Evolutionary conservation across 306 rosid species (phyloP).

Genomic region (Cucurbita moschata): DNA sequence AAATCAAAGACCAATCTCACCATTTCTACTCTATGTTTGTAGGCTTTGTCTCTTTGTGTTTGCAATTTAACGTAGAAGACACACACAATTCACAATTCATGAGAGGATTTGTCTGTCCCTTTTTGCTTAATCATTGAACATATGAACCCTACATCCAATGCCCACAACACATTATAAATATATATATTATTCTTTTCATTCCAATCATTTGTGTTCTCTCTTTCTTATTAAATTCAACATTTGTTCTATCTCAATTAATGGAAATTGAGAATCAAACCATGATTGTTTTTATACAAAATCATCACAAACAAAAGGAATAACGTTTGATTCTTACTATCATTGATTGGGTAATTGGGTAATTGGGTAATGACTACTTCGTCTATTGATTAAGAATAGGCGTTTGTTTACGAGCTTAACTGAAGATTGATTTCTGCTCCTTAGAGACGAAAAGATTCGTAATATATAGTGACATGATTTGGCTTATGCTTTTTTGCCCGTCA

Average conservation of each 20-base stretch:
- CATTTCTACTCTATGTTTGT: conserved; percentile 31
- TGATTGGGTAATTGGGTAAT: no score
- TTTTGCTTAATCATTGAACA: background rate
- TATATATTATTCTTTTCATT: background rate
- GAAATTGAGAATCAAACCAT: no score
- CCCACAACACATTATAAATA: background rate
- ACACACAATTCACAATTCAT: background rate
- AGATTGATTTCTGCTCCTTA: no score
- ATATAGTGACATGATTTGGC: no score
- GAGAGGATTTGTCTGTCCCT: background rate
- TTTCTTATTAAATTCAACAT: background rate
- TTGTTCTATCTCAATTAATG: background rate
- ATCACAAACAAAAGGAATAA: no score
- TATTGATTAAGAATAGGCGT: no score
- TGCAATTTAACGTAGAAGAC: conserved; percentile 7
- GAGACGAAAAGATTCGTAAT: no score
- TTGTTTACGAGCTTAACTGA: no score
- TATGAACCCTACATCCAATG: background rate
- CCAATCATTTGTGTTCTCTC: background rate
- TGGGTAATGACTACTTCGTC: no score
- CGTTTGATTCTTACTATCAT: no score
- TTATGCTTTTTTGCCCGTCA: no score
- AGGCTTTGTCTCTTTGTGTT: conserved; percentile 21
- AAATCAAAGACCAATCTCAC: conserved; percentile 21
- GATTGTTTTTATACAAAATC: no score